Conservation (phyloP, 768 basidiomycete species). For the Leccinellum luteum region DNA sequence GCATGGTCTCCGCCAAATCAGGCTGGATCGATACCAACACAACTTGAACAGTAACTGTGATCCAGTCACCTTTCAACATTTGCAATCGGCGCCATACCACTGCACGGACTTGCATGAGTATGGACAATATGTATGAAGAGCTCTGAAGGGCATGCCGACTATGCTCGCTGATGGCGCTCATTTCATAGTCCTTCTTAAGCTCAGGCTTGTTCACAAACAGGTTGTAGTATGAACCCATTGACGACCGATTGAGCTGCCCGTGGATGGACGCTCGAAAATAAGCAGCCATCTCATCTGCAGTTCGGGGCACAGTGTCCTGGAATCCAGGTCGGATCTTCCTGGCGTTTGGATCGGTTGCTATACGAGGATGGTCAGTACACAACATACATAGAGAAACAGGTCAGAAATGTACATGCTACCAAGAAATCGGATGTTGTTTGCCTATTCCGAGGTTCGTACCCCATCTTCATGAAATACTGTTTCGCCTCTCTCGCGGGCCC, state of each 20-base stretch:
- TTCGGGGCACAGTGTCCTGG: slow-evolving; percentile 43
- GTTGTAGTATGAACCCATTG: slow-evolving; percentile 43
- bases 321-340: slow-evolving; percentile 48
- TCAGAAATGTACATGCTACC: slow-evolving; percentile 39
- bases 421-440: slow-evolving; percentile 64
- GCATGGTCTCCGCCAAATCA: not conserved
- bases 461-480: slow-evolving; percentile 4
- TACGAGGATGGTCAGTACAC: not conserved
- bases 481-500: slow-evolving; percentile 2
- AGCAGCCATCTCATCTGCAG: slow-evolving; percentile 55
- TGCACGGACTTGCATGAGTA: slow-evolving; percentile 42
- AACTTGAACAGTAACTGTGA: slow-evolving; percentile 32
- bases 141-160: slow-evolving; percentile 41
- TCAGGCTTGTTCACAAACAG: slow-evolving; percentile 46
- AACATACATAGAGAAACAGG: slow-evolving; percentile 14
- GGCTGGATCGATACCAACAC: not conserved
- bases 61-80: slow-evolving; percentile 41
- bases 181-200: slow-evolving; percentile 40
- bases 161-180: slow-evolving; percentile 50
- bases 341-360: slow-evolving; percentile 57
- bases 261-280: slow-evolving; percentile 42
- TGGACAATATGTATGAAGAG: slow-evolving; percentile 46
- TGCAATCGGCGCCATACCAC: slow-evolving; percentile 46
- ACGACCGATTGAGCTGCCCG: slow-evolving; percentile 41
- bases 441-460: slow-evolving; percentile 50